Evolutionary conservation across 2,329 filamentous ascomycete species (phyloP).

Genomic region (Rutstroemia sydowiana): DNA sequence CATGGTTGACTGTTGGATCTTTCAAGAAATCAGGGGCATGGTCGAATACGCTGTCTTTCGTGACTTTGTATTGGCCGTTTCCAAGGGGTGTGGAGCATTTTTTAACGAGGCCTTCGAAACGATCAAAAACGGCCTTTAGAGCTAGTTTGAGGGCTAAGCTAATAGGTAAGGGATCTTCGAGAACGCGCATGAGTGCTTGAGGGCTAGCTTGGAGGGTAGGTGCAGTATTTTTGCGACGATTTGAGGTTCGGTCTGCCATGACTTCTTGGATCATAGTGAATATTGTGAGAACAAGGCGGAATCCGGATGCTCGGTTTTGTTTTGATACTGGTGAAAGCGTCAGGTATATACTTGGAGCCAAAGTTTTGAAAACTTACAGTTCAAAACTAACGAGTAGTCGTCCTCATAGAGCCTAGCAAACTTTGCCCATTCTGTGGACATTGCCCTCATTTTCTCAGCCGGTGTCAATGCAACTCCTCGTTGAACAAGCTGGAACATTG

Average conservation of each 20-base stretch:
- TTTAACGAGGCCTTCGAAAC: slow-evolving; percentile 28
- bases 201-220: slow-evolving; percentile 28
- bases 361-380: slow-evolving; percentile 22
- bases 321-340: slow-evolving; percentile 24
- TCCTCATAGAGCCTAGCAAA: slow-evolving; percentile 36
- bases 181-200: slow-evolving; percentile 25
- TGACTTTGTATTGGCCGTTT: slow-evolving; percentile 21
- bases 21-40: slow-evolving; percentile 24
- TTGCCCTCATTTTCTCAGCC: slow-evolving; percentile 40
- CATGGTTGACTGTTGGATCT: slow-evolving; percentile 22
- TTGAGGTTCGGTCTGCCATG: slow-evolving; percentile 10
- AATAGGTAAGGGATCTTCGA: slow-evolving; percentile 27
- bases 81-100: slow-evolving; percentile 23
- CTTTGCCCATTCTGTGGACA: slow-evolving; percentile 38
- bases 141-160: slow-evolving; percentile 24
- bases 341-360: background rate
- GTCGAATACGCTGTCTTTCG: slow-evolving; percentile 25
- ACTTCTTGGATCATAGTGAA: slow-evolving; percentile 31
- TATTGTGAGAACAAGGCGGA: slow-evolving; percentile 30
- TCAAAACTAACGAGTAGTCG: slow-evolving; percentile 35
- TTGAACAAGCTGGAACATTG: slow-evolving; percentile 41
- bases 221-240: slow-evolving; percentile 9
- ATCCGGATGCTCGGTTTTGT: slow-evolving; percentile 30
- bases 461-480: slow-evolving; percentile 37
- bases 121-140: slow-evolving; percentile 28